phyloP scores from a whole-genome alignment of 1,139 yeast genomes.

The Zygoascus meyerae region DNA sequence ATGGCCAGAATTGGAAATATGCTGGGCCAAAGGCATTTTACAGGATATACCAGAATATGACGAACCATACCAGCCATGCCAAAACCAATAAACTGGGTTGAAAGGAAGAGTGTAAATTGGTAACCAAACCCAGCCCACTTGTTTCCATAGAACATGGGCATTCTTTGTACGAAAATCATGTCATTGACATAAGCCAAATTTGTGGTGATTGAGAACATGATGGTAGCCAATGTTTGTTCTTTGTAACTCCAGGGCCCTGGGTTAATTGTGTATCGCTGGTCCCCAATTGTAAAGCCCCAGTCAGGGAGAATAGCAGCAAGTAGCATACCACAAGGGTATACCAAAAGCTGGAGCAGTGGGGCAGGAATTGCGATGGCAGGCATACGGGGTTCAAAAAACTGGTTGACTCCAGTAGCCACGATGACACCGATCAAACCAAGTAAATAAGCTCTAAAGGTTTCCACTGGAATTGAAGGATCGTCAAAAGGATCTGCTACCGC shows the following conservation, averaged over 20 bases:
- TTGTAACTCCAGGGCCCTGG: slow-evolving; percentile 63
- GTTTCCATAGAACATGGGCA: slow-evolving; percentile 28
- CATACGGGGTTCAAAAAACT: slow-evolving; percentile 50
- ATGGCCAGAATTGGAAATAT: slow-evolving; percentile 38
- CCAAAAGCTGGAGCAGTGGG: slow-evolving; percentile 48
- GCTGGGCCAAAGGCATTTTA: slow-evolving; percentile 44
- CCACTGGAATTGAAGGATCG: slow-evolving; percentile 39
- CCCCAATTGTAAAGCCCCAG: slow-evolving; percentile 40
- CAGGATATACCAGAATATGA: slow-evolving; percentile 48
- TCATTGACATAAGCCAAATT: slow-evolving; percentile 40
- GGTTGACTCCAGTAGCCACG: slow-evolving; percentile 53
- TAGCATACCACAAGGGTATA: slow-evolving; percentile 48
- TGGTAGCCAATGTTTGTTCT: slow-evolving; percentile 59
- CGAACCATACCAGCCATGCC: slow-evolving; percentile 50
- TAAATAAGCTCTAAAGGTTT: slow-evolving; percentile 50
- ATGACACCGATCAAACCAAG: slow-evolving; percentile 52
- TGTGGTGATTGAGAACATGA: slow-evolving; percentile 25
- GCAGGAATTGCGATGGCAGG: slow-evolving; percentile 44
- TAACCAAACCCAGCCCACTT: slow-evolving; percentile 35
- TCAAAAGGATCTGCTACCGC: slow-evolving; percentile 46
- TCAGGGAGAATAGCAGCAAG: slow-evolving; percentile 39
- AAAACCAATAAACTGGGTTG: slow-evolving; percentile 53
- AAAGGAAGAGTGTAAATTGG: slow-evolving; percentile 45
- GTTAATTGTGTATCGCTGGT: slow-evolving; percentile 39
- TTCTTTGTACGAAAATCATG: slow-evolving; percentile 29